These are phyloP conservation scores for Juncus effusus DNA, from an alignment of 176 grass and related monocot species.

Conservation along the genomic window DNA sequence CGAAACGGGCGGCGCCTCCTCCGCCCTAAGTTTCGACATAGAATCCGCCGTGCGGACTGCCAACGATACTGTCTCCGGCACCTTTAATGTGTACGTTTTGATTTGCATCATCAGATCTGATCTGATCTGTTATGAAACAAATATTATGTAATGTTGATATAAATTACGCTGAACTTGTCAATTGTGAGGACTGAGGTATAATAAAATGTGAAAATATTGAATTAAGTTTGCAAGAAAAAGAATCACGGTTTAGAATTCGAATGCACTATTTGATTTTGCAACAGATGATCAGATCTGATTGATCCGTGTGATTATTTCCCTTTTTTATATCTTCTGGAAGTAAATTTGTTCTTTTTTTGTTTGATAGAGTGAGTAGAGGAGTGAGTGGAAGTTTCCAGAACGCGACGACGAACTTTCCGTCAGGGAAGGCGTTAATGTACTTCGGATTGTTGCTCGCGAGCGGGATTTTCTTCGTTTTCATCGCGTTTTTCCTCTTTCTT, in stretches of 20 bases:
- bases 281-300: too few species aligned
- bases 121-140: neutral
- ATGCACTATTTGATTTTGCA: too few species aligned
- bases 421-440: constrained; percentile 89
- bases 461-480: constrained; percentile 89
- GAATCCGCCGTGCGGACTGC: constrained; percentile 80
- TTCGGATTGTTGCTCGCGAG: constrained; percentile 87
- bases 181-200: too few species aligned
- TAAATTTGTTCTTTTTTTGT: neutral
- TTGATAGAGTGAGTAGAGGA: constrained; percentile 62
- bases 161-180: too few species aligned
- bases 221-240: too few species aligned
- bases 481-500: constrained; percentile 87
- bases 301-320: too few species aligned
- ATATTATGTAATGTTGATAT: too few species aligned
- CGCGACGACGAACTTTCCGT: constrained; percentile 79
- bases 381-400: constrained; percentile 88
- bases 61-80: constrained; percentile 90
- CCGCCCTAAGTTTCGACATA: constrained; percentile 78
- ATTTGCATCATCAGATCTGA: neutral
- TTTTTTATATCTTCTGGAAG: too few species aligned
- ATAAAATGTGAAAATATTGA: too few species aligned
- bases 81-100: constrained; percentile 67
- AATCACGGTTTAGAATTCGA: too few species aligned
- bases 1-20: constrained; percentile 35